A percentile compares a stretch with the other conserved stretches of the same genome.
phyloP scores from a whole-genome alignment of 148 eudicot species.

The Fagopyrum tataricum region DNA sequence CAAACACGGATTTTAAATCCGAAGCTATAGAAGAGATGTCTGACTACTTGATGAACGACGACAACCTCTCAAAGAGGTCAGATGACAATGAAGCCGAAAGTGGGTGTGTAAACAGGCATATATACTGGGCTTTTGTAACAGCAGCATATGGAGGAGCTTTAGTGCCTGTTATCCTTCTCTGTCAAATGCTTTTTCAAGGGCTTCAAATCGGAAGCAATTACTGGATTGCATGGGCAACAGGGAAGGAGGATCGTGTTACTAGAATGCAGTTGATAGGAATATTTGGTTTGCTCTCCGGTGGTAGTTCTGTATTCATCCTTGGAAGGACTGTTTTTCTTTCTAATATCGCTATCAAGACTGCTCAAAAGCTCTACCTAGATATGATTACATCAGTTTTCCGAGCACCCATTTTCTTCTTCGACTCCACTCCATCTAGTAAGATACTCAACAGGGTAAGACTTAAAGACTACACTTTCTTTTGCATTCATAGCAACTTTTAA shows the following conservation, averaged over 20 bases:
- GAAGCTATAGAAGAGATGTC: conserved; percentile 40
- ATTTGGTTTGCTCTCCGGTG: conserved; percentile 59
- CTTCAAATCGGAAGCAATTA: conserved; percentile 80
- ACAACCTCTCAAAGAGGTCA: neutral
- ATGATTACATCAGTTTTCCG: conserved; percentile 71
- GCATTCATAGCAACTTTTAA: neutral
- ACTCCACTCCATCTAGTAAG: conserved; percentile 79
- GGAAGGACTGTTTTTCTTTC: conserved; percentile 81
- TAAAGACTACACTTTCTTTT: neutral
- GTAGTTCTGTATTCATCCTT: conserved; percentile 70
- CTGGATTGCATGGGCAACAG: conserved; percentile 94
- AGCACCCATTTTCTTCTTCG: conserved; percentile 85
- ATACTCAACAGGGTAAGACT: conserved; percentile 65
- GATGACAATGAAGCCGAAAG: conserved; percentile 43
- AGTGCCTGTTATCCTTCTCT: conserved; percentile 66
- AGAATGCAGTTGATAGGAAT: conserved; percentile 43
- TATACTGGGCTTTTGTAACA: conserved; percentile 59
- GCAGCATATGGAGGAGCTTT: conserved; percentile 77
- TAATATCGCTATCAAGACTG: conserved; percentile 71
- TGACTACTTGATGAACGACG: conserved; percentile 23
- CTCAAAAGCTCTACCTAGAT: conserved; percentile 49
- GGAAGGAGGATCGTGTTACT: conserved; percentile 40
- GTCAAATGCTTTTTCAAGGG: conserved; percentile 70
- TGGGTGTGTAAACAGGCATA: conserved; percentile 60
- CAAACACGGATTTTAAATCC: conserved; percentile 20